Evolutionary conservation across 2,329 filamentous ascomycete genomes (phyloP), one percentile per base, ranked within the genome.

Genomic region (Chaetomiaceae sp.): DNA sequence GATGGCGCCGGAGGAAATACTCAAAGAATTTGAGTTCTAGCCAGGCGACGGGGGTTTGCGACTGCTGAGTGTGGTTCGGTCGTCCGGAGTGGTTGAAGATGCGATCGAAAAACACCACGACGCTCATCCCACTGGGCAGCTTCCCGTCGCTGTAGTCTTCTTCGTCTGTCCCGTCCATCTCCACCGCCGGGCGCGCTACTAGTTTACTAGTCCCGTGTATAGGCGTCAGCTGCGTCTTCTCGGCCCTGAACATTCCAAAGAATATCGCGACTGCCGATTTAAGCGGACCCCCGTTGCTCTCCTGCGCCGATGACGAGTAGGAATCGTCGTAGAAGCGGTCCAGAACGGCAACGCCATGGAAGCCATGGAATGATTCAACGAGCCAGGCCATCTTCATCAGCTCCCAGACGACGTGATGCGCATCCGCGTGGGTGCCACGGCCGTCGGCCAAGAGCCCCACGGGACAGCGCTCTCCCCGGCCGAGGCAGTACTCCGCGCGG

Each of bases 321-420:
- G n/a, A n/a, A n/a, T n/a, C 7, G 2, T 10, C n/a, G n/a, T n/a
- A 16, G 30, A n/a, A 19, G 31, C 23, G 38, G 12, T 20, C 21
- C 4, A 19, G 14, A 19, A n/a, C n/a, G n/a, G n/a, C n/a, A n/a
- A n/a, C 17, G 25, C 25, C 2, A n/a, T 44, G 10, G 14, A 16
- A 14, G 14, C 10, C 16, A 12, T 21, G 46, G 31, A 48, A 5
- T 10, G 37, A 20, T 7, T 44, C 41, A 14, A 39, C 33, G 6
- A 38, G 12, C 44, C 44, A 52, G 19, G 42, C 12, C 38, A 47
- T 38, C 31, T 51, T 31, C 44, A 48, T 48, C 14, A 51, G 20
- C 31, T 51, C 49, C 49, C 43, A 51, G 23, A 47, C 31, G 13
- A 43, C 44, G n/a, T 39, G 30, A 33, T 51, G 44, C 2, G 37